Conservation (phyloP, 2,329 filamentous ascomycete genomes). For the Pseudocercospora eumusae region DNA sequence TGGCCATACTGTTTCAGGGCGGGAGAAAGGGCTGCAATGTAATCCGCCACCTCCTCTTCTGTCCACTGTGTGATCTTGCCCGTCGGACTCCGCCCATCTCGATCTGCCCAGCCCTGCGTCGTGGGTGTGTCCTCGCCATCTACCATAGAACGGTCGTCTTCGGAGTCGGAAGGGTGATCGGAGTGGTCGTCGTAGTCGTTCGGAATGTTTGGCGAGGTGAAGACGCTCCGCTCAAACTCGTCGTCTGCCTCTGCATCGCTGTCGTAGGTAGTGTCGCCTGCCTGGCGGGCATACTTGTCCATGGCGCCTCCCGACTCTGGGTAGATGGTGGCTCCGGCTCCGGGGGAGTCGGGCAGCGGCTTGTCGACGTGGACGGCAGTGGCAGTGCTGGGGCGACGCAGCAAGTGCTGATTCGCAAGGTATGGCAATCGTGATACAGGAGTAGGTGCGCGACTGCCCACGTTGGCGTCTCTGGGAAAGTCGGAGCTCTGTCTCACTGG, state of each 20-base stretch:
- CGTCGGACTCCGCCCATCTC: constrained; percentile 58
- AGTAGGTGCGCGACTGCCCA: constrained; percentile 30
- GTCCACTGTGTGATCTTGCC: constrained; percentile 79
- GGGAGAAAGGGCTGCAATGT: constrained; percentile 58
- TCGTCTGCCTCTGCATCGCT: constrained; percentile 79
- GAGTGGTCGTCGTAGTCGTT: constrained; percentile 65
- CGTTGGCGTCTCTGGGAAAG: constrained; percentile 39
- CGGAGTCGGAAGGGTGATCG: constrained; percentile 62
- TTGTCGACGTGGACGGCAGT: constrained; percentile 22
- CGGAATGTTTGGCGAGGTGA: constrained; percentile 65
- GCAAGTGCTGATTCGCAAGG: constrained; percentile 16
- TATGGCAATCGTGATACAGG: constrained; percentile 18
- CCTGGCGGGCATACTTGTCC: constrained; percentile 39
- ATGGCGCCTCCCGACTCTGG: constrained; percentile 25
- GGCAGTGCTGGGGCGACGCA: constrained; percentile 22
- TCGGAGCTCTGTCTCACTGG: constrained; percentile 36
- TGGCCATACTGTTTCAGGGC: constrained; percentile 40
- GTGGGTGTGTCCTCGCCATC: constrained; percentile 72
- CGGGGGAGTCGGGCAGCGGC: constrained; percentile 18
- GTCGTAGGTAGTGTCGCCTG: constrained; percentile 58
- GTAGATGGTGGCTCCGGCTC: neutral
- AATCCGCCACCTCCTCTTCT: constrained; percentile 86
- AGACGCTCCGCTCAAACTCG: constrained; percentile 73
- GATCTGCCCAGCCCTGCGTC: constrained; percentile 50
- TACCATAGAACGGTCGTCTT: constrained; percentile 41